These are phyloP conservation scores for Trichosporon coremiiforme DNA, from an alignment of 1,284 basidiomycete species.

Conservation along the genomic window DNA sequence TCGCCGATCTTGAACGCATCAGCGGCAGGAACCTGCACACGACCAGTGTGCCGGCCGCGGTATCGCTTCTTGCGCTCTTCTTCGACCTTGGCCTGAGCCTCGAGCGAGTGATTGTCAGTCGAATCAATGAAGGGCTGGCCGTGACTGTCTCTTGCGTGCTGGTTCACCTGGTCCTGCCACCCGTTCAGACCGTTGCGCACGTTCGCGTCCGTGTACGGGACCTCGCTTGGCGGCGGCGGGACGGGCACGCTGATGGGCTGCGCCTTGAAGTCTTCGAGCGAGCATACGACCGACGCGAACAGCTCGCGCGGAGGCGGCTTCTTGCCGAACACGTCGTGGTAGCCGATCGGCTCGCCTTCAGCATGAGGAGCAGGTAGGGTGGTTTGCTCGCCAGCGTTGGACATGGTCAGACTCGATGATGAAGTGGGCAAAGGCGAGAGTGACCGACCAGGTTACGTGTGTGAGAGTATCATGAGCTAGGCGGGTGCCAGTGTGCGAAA, in stretches of 20 bases:
- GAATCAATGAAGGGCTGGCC: slow-evolving; percentile 21
- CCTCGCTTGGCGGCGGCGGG: neutral
- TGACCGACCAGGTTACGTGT: neutral
- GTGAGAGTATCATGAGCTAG: neutral
- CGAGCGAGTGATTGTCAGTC: slow-evolving; percentile 8
- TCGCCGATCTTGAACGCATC: slow-evolving; percentile 45
- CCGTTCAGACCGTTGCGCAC: slow-evolving; percentile 20
- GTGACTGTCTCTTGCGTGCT: slow-evolving; percentile 22
- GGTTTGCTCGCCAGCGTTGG: neutral
- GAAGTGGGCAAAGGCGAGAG: slow-evolving; percentile 10
- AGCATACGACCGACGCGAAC: slow-evolving; percentile 2
- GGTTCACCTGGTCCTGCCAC: neutral
- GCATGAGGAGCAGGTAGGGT: neutral
- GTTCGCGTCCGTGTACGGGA: slow-evolving; percentile 12
- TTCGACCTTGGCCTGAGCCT: neutral
- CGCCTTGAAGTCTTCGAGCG: slow-evolving; percentile 21
- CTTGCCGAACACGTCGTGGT: neutral
- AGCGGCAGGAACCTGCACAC: slow-evolving; percentile 22
- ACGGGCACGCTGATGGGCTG: slow-evolving; percentile 15
- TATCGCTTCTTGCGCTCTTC: slow-evolving; percentile 1
- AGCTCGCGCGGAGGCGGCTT: slow-evolving; percentile 3
- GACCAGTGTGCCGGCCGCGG: neutral
- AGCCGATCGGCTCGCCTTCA: neutral
- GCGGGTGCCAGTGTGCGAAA: slow-evolving; percentile 6
- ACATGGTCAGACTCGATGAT: neutral